A percentile compares a stretch with the other conserved stretches of the same genome.
phyloP scores from a whole-genome alignment of 192 early-diverging fungal species.

The Coemansia sp. region DNA sequence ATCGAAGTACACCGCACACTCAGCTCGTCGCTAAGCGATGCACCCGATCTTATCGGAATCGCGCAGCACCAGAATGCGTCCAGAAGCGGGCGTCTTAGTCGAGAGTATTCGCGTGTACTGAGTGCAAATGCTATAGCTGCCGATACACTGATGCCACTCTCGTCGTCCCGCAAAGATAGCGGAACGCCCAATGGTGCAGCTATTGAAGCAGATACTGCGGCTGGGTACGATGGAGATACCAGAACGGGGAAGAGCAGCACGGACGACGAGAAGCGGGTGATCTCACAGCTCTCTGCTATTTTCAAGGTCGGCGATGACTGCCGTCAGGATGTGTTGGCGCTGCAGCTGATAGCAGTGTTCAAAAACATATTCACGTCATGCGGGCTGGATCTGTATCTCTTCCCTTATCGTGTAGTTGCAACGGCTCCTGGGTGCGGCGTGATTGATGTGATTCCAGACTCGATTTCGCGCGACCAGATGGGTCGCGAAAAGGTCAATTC shows the following conservation, averaged over 20 bases:
- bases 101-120: conserved; percentile 23
- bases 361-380: conserved; percentile 91
- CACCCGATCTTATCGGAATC: conserved; percentile 52
- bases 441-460: conserved; percentile 97
- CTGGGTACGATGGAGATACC: not conserved
- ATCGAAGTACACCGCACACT: conserved; percentile 27
- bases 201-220: not conserved
- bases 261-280: conserved; percentile 9
- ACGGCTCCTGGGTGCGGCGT: conserved; percentile 97
- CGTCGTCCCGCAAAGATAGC: not conserved
- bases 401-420: conserved; percentile 95
- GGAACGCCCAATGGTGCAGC: not conserved
- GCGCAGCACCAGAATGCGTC: conserved; percentile 11
- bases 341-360: conserved; percentile 97
- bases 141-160: not conserved
- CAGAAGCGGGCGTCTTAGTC: conserved; percentile 30
- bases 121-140: not conserved
- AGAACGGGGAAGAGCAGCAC: not conserved
- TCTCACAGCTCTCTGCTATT: conserved; percentile 82
- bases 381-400: conserved; percentile 94
- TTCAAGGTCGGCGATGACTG: conserved; percentile 99
- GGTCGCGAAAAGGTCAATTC: conserved; percentile 98
- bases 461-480: conserved; percentile 96
- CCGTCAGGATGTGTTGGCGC: conserved; percentile 95
- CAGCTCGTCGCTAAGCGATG: conserved; percentile 45